A percentile compares a stretch with the other conserved stretches of the same genome.
These are phyloP conservation scores for Blattamonas nauphoetae DNA, from an alignment of 78 protist species.

Conservation along the genomic window DNA sequence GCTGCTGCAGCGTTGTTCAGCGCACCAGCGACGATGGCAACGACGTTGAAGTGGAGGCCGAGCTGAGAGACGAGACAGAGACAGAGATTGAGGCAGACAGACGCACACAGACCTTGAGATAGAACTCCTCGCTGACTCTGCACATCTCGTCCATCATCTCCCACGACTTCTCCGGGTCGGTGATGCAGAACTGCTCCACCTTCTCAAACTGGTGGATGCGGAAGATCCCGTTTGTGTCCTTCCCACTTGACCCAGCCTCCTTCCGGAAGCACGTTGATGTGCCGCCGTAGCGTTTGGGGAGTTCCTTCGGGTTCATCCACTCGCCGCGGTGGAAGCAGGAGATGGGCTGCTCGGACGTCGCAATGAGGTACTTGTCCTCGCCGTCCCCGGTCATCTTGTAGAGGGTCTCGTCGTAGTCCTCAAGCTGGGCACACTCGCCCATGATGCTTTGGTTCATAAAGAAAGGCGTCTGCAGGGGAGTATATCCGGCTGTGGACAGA, in stretches of 20 bases:
- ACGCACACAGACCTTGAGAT: no score
- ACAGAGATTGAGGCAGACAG: no score
- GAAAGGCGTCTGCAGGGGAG: conserved; percentile 83
- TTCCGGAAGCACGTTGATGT: conserved; percentile 96
- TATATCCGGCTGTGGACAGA: conserved; percentile 46
- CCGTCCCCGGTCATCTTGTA: conserved; percentile 80
- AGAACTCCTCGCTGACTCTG: conserved; percentile 73
- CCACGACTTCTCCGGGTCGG: conserved; percentile 84
- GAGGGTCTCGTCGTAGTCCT: conserved; percentile 94
- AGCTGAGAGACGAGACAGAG: conserved; percentile 16
- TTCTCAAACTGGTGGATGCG: conserved; percentile 97
- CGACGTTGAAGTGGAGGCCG: conserved; percentile 92
- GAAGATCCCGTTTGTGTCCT: conserved; percentile 83
- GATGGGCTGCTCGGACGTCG: conserved; percentile 99
- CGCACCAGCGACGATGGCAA: conserved; percentile 89
- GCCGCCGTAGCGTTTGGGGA: conserved; percentile 81
- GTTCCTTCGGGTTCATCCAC: conserved; percentile 33
- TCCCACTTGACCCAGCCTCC: conserved; percentile 64
- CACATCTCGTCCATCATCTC: conserved; percentile 81
- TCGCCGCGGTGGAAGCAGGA: conserved; percentile 78
- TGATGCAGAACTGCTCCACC: conserved; percentile 92
- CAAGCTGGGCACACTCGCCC: conserved; percentile 91
- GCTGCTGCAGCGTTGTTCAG: conserved; percentile 97
- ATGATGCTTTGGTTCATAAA: conserved; percentile 78
- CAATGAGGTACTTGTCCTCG: conserved; percentile 94